These are phyloP conservation scores for Delitschia confertaspora DNA, from an alignment of 495 filamentous ascomycete genomes.

Conservation along the genomic window DNA sequence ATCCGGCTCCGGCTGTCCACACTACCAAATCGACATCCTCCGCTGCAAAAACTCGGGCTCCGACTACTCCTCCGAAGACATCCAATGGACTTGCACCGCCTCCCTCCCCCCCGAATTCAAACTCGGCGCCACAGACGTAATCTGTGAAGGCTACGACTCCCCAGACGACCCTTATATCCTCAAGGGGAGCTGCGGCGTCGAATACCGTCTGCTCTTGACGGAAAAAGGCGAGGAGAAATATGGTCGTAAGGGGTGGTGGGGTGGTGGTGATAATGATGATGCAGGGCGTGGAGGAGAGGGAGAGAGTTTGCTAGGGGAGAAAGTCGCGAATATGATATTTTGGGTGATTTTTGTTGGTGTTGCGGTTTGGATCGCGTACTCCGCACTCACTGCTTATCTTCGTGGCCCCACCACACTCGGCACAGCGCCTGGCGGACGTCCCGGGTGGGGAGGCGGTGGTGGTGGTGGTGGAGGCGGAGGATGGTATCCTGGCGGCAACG, in stretches of 20 bases:
- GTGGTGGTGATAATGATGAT: conserved; percentile 22
- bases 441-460: conserved; percentile 43
- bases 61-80: conserved; percentile 38
- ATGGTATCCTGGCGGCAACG: conserved; percentile 33
- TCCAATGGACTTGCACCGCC: conserved; percentile 86
- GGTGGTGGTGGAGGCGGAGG: conserved; percentile 39
- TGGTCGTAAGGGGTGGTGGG: conserved; percentile 23
- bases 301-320: conserved; percentile 9
- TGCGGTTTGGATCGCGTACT: conserved; percentile 44
- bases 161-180: conserved; percentile 74
- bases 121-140: conserved; percentile 79
- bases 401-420: no score
- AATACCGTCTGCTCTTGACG: conserved; percentile 77
- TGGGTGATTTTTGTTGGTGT: conserved; percentile 40
- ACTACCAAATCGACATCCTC: conserved; percentile 70
- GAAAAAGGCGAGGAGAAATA: conserved; percentile 68
- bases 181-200: conserved; percentile 85
- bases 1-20: conserved; percentile 51
- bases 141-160: conserved; percentile 78
- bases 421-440: conserved; percentile 28
- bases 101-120: conserved; percentile 74
- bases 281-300: background rate
- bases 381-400: conserved; percentile 38
- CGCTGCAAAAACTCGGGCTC: conserved; percentile 76
- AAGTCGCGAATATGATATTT: conserved; percentile 24